Conservation (phyloP, 1,284 basidiomycete species). For the Pseudozyma sp. region DNA sequence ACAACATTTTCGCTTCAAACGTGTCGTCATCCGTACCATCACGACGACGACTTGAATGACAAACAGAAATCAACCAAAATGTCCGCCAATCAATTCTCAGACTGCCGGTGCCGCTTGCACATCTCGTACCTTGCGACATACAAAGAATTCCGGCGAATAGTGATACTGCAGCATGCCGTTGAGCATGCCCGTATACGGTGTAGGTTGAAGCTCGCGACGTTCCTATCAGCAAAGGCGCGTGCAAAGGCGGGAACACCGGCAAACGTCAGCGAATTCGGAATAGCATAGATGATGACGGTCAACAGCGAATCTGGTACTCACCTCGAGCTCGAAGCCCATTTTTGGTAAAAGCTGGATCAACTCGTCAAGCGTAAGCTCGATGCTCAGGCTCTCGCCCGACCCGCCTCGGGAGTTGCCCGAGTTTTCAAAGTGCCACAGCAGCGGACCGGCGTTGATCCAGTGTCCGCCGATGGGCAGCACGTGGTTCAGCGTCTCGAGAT, state of each 20-base stretch:
- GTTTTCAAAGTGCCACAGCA: constrained; percentile 97
- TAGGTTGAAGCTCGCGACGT: constrained; percentile 79
- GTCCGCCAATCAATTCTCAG: constrained; percentile 8
- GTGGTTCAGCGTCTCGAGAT: constrained; percentile 66
- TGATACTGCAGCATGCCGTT: constrained; percentile 87
- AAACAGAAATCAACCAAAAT: constrained; percentile 1
- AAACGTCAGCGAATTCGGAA: neutral
- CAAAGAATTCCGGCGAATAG: constrained; percentile 75
- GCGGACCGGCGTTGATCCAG: constrained; percentile 75
- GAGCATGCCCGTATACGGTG: constrained; percentile 85
- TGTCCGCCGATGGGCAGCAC: constrained; percentile 59
- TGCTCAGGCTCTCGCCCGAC: constrained; percentile 59
- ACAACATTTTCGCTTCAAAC: neutral
- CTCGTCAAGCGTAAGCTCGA: constrained; percentile 90
- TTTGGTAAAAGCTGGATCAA: constrained; percentile 79
- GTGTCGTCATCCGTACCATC: constrained; percentile 10
- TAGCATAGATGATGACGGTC: neutral
- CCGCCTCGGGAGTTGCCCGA: constrained; percentile 70
- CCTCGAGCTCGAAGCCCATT: constrained; percentile 86
- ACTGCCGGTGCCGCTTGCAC: constrained; percentile 49
- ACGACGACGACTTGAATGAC: constrained; percentile 20
- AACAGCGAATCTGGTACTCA: constrained; percentile 69
- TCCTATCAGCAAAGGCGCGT: constrained; percentile 73
- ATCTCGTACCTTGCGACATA: constrained; percentile 62
- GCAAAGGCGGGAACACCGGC: too few species aligned